Evolutionary conservation across 2,329 filamentous ascomycete genomes (phyloP).

Genomic region (Colletotrichum neosansevieriae): DNA sequence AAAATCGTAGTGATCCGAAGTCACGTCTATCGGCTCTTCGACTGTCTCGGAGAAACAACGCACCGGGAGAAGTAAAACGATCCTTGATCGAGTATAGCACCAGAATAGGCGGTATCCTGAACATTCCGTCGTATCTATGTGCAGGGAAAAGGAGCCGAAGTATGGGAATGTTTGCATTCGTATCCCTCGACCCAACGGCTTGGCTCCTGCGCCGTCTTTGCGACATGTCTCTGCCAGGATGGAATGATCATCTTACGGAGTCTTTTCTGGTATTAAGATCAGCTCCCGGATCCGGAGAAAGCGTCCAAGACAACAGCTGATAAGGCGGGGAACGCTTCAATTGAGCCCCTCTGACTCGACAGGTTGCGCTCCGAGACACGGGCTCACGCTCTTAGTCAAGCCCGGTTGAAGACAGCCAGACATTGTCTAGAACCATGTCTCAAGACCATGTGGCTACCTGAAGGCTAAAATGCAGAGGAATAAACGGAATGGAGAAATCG

Average conservation of each 20-base stretch:
- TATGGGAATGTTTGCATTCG: slow-evolving; percentile 5
- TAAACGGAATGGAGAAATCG: background rate
- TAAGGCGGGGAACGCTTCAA: background rate
- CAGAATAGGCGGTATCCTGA: too few relatives aligned
- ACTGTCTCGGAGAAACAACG: too few relatives aligned
- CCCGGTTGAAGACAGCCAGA: background rate
- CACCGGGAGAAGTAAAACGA: too few relatives aligned
- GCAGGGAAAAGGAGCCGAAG: too few relatives aligned
- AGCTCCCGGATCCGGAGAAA: background rate
- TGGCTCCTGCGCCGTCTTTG: background rate
- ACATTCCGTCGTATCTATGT: too few relatives aligned
- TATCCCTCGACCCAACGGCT: background rate
- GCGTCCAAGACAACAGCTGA: background rate
- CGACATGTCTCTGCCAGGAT: slow-evolving; percentile 6
- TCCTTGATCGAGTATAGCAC: too few relatives aligned
- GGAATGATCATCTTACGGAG: background rate
- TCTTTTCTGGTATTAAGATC: background rate
- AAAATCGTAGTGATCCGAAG: too few relatives aligned
- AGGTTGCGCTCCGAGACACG: background rate
- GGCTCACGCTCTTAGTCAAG: background rate
- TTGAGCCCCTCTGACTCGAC: background rate
- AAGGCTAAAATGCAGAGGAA: background rate
- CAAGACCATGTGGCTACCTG: slow-evolving; percentile 13
- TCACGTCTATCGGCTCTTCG: too few relatives aligned
- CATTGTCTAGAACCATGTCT: background rate